A percentile compares a stretch with the other conserved stretches of the same genome.
These are phyloP conservation scores for Plasmopara muralis DNA, from an alignment of 352 stramenopile species.

Conservation along the genomic window DNA sequence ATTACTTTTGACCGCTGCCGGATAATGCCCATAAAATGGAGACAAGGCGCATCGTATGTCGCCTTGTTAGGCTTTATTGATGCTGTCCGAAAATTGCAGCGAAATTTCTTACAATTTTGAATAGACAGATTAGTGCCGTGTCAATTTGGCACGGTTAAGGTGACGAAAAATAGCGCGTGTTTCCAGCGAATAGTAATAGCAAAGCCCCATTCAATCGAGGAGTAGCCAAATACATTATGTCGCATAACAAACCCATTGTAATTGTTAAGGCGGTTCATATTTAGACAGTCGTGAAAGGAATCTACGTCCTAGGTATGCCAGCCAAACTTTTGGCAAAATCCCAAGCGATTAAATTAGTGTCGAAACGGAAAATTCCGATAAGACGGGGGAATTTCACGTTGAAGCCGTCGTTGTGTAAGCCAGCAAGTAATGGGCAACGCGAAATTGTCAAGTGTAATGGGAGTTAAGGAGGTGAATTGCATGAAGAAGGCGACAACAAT, in stretches of 20 bases:
- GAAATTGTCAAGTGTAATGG: neutral
- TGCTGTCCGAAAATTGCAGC: conserved; percentile 3
- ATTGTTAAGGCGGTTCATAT: neutral
- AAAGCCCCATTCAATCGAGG: conserved; percentile 1
- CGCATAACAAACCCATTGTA: conserved; percentile 3
- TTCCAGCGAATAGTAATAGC: neutral
- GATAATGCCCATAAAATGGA: neutral
- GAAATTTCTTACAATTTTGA: conserved; percentile 6
- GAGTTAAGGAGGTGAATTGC: neutral
- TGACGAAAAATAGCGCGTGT: neutral
- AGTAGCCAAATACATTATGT: neutral
- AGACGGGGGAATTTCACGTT: conserved; percentile 2
- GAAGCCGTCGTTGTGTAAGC: neutral
- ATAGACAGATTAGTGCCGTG: neutral
- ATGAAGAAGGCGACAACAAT: neutral
- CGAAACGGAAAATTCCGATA: conserved; percentile 5
- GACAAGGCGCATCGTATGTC: conserved; percentile 2
- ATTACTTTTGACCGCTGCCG: conserved; percentile 1
- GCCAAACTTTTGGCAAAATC: conserved; percentile 5
- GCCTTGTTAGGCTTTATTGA: conserved; percentile 12
- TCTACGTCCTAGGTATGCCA: conserved; percentile 2
- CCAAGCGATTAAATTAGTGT: conserved; percentile 2
- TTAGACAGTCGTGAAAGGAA: conserved; percentile 1
- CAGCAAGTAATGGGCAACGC: neutral
- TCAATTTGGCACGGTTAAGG: neutral